Evolutionary conservation across 768 basidiomycete genomes (phyloP), one percentile per base, ranked within the genome.

Genomic region (Chalciporus sphaerocephalus): DNA sequence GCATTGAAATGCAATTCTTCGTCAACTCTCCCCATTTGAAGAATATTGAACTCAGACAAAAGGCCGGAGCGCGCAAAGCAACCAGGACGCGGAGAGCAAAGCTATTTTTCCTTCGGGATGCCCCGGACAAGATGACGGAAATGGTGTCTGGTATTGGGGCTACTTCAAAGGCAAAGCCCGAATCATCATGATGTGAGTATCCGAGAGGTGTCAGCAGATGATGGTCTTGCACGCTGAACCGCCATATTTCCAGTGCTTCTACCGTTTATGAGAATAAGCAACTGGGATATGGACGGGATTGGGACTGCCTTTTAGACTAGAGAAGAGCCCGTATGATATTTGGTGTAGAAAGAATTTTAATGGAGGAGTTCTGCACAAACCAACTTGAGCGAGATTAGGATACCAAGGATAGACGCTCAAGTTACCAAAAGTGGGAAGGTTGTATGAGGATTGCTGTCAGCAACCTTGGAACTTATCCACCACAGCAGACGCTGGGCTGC

Each of bases 1-100:
- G 93, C 11, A 86, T 96, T 30, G 95, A 97, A 74, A 85, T 91
- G 85, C 86, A 85, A 59, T 88, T 91, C 70, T 92, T 85, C 64
- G 81, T 84, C 52, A 82, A 80, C 59, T 89, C 87, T 41, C 94
- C 95, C 22, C 79, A 90, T 60, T 58, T 98, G 67, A 91, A 89
- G 74, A 83, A 87, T 44, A 86, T 98, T 67, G 83, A 83, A 67
- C 71, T 97, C 48, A 69, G 93, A 48, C 77, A 80, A 67, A 72
- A 69, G 53, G 83, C 85, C 45, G 67, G 68, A 16, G 58, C 54
- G n/a, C 61, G 65, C 25, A 67, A 58, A 51, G 76, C 76, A 5
- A 76, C 74, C 48, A 76, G 76, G 50, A 69, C 81, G 54, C 80
- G 85, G 75, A 72, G 80, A 56, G 87, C 90, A 42, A 92, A 91